Evolutionary conservation across 2,329 filamentous ascomycete species (phyloP), one percentile per base, ranked within the genome.

Genomic region (Aspergillus tanneri): DNA sequence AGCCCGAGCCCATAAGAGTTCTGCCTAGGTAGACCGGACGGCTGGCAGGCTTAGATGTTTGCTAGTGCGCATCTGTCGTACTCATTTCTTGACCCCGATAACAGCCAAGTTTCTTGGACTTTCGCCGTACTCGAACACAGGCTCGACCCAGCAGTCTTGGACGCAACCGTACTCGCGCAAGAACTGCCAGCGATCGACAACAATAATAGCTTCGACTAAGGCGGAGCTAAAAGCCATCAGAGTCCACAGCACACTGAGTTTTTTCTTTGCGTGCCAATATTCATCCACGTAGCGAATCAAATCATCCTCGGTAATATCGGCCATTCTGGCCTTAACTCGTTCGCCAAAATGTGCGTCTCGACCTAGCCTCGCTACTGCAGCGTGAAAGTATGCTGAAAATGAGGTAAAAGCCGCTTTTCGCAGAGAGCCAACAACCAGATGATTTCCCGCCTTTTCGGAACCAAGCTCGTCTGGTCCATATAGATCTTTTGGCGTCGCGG

Each of bases 161-260:
- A 90, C 84, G 5, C 85, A 73, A 34, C 86, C 80, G 41, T 95
- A 88, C 72, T 99, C 92, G 49, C 77, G 80, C 57, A 99, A 74
- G 72, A 86, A 99, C 53, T 88, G 74, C 88, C 90, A 99, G 37
- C 93, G 80, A 75, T 99, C 93, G 37, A 86, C 83, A 43, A 95
- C 90, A 60, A 99, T 92, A 50, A 95, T 75, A 24, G 90, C 89
- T 74, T 99, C 93, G 2, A 95, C 85, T 3, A 96, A 86, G 16
- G 83, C 83, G 2, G 92, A 91, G 67, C 90, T 95, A 62, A 96
- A 96, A 1, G 93, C 91, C 92, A 99, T 99, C 61, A 99, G 69
- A 58, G 83, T 90, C 93, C 93, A 99, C 50, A 95, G 82, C 6
- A 95, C 80, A 62, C 87, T 90, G 30, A 99, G 73, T 63, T 96